Conservation (phyloP, 2,329 filamentous ascomycete species). For the Aspergillus glaucus region DNA sequence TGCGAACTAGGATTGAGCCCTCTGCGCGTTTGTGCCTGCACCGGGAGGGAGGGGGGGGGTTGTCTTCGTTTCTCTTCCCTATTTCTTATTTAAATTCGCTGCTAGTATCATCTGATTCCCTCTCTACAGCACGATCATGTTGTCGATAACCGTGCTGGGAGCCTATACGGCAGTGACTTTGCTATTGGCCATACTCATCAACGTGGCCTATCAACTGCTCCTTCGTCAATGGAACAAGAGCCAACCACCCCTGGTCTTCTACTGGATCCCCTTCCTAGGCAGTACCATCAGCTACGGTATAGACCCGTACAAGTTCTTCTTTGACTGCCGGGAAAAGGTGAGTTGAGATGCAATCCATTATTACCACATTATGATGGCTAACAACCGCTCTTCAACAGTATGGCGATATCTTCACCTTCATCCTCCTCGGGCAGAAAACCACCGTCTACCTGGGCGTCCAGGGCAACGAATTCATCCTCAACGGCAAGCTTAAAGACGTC, state of each 20-base stretch:
- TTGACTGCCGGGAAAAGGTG: slow-evolving; percentile 66
- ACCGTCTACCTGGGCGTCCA: slow-evolving; percentile 76
- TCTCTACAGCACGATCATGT: too few species aligned
- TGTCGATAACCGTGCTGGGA: too few species aligned
- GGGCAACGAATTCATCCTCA: slow-evolving; percentile 87
- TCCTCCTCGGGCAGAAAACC: slow-evolving; percentile 81
- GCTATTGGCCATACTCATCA: too few species aligned
- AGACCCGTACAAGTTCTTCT: slow-evolving; percentile 63
- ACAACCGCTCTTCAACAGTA: slow-evolving; percentile 48
- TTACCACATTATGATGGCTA: background rate
- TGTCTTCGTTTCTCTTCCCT: too few species aligned
- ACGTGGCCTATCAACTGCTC: too few species aligned
- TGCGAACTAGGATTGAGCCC: too few species aligned
- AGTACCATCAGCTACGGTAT: slow-evolving; percentile 94
- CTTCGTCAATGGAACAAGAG: too few species aligned
- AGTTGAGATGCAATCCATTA: slow-evolving; percentile 8
- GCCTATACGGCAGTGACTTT: too few species aligned
- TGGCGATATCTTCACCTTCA: slow-evolving; percentile 83
- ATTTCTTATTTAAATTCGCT: too few species aligned
- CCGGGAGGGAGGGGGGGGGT: too few species aligned
- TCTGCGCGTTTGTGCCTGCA: too few species aligned
- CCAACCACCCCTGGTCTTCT: slow-evolving; percentile 61
- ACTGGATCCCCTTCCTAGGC: slow-evolving; percentile 66
- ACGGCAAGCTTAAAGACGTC: slow-evolving; percentile 83
- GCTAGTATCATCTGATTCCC: too few species aligned